Base-by-base conservation (phyloP, 805 yeast species). In the Spathaspora hagerdaliae region DNA sequence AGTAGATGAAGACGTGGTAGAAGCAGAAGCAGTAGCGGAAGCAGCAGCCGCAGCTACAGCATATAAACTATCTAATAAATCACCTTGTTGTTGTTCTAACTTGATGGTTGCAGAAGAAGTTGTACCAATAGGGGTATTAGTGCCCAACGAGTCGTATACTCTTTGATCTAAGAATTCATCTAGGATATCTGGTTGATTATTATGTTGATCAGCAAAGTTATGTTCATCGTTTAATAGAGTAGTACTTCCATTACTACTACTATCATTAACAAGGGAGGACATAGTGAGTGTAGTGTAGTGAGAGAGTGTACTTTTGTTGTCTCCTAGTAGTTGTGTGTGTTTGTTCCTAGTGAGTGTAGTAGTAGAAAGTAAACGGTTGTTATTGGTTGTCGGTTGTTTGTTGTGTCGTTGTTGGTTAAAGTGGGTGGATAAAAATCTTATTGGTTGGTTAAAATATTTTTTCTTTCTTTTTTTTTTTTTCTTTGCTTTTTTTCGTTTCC, bases 101-200 rank as follows among this genome's bases (percentile, higher is more conserved):
- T 41, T 45, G 29, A 35, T 13, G 12, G 44, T 45, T 8, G 34
- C 11, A 15, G 27, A 15, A 27, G 35, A n/a, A 10, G 19, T 34
- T 5, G 32, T 31, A 27, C 33, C 40, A 3, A 15, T 15, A 5
- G 55, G 55, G 12, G 53, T 46, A 24, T 38, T 50, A 12, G 47
- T 45, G 7, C 54, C 56, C 26, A 52, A 44, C 2, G 55, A 47
- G 35, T 76, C 80, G 48, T 74, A 77, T 8, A 77, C 74, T 44
- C 81, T 61, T 51, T 77, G 74, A 54, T 78, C 82, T 43, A 78
- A 62, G 45, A 78, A 78, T 55, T 81, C 85, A 53, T 78, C 83
- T 38, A 81, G 56, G 32, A 81, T 69, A 49, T 81, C 84, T 19
- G 70, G 74, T 33, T 71, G 72, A 19, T 19, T 19, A 13, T 66